A percentile compares a stretch with the other conserved stretches of the same genome.
These are phyloP conservation scores for Phaffia australis DNA, from an alignment of 768 basidiomycete species.

Conservation along the genomic window DNA sequence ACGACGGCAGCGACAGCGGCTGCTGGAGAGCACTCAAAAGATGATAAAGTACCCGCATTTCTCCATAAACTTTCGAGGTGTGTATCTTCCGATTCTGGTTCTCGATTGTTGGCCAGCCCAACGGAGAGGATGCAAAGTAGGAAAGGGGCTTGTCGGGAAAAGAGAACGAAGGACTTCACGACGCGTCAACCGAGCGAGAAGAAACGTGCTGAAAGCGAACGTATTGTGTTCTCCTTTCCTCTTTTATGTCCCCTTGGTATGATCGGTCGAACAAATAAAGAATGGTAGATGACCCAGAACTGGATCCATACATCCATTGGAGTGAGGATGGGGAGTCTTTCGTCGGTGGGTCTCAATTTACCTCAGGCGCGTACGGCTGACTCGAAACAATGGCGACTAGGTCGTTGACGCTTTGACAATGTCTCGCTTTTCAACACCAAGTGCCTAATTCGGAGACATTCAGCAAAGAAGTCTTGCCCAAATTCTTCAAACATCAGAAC, in stretches of 20 bases:
- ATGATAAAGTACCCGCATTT: conserved; percentile 22
- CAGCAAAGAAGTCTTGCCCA: conserved; percentile 50
- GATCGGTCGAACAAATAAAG: neutral
- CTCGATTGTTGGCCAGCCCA: neutral
- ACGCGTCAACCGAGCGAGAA: neutral
- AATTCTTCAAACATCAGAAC: conserved; percentile 96
- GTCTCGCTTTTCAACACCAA: neutral
- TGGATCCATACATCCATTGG: conserved; percentile 18
- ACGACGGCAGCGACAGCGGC: neutral
- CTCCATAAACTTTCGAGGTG: conserved; percentile 23
- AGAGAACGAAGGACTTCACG: too few species aligned
- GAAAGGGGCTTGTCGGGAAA: neutral
- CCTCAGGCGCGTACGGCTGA: neutral
- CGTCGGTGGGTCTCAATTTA: conserved; percentile 7
- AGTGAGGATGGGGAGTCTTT: conserved; percentile 14
- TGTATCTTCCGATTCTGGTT: neutral
- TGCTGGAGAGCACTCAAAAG: neutral
- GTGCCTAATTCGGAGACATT: conserved; percentile 23
- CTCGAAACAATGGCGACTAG: neutral
- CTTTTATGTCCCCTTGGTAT: neutral
- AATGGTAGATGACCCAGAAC: conserved; percentile 21
- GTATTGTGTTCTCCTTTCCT: neutral
- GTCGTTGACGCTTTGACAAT: neutral
- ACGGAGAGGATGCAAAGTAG: neutral
- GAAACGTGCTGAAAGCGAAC: neutral